A percentile compares a stretch with the other conserved stretches of the same genome.
Conservation (phyloP, 2,329 filamentous ascomycete genomes). For the Clonostachys byssicola region DNA sequence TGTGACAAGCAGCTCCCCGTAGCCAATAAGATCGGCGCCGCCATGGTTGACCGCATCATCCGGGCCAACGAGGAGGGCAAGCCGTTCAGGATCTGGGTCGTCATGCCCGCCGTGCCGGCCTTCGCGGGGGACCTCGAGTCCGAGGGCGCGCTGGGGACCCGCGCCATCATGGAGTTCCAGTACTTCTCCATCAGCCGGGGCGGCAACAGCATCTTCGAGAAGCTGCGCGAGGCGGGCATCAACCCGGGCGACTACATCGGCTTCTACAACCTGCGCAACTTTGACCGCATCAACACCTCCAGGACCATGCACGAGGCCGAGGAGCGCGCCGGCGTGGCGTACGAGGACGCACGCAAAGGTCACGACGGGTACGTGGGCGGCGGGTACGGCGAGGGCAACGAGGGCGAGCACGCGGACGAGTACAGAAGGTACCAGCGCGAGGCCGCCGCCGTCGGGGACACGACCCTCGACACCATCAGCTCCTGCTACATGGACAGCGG, state of each 20-base stretch:
- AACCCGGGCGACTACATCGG: constrained; percentile 70
- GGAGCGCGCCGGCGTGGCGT: constrained; percentile 58
- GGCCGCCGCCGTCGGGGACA: constrained; percentile 48
- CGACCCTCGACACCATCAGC: constrained; percentile 71
- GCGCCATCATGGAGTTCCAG: constrained; percentile 87
- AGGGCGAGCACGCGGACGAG: constrained; percentile 27
- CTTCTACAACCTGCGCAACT: constrained; percentile 83
- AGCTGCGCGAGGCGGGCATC: constrained; percentile 63
- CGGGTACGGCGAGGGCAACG: constrained; percentile 28
- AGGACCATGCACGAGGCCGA: constrained; percentile 57
- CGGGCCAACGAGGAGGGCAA: constrained; percentile 63
- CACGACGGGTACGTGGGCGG: constrained; percentile 54
- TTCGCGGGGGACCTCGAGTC: constrained; percentile 77
- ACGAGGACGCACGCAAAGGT: constrained; percentile 61
- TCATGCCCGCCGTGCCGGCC: constrained; percentile 76
- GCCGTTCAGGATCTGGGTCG: constrained; percentile 69
- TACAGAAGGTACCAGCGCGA: constrained; percentile 72
- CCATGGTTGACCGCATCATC: constrained; percentile 73
- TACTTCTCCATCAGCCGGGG: constrained; percentile 77
- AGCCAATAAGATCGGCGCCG: constrained; percentile 72
- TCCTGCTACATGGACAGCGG: constrained; percentile 81
- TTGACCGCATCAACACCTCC: constrained; percentile 76
- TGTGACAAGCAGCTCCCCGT: constrained; percentile 66
- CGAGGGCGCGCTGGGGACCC: constrained; percentile 69
- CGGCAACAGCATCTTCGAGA: constrained; percentile 73